Evolutionary conservation across 2,329 filamentous ascomycete species (phyloP).

Genomic region (Verticillium nubilum): DNA sequence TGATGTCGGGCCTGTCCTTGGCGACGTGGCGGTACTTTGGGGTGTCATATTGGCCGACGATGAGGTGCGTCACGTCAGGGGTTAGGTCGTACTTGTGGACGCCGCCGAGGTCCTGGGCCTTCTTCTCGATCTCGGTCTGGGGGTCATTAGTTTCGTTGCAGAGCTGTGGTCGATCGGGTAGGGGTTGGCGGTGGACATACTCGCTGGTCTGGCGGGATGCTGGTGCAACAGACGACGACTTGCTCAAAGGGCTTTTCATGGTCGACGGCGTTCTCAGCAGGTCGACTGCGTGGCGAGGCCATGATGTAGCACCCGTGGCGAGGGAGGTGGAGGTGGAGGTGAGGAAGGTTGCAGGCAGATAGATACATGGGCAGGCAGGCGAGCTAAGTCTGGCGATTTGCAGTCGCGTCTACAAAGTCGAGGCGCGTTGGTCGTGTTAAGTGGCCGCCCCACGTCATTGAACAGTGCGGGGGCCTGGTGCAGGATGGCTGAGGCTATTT

Average conservation of each 20-base stretch:
- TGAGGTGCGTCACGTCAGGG: conserved; percentile 90
- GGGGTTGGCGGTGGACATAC: background rate
- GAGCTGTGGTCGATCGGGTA: background rate
- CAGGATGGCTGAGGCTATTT: no score
- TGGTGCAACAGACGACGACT: conserved; percentile 82
- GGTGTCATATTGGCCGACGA: conserved; percentile 85
- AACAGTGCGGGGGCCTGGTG: background rate
- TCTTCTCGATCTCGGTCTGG: conserved; percentile 52
- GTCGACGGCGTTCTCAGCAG: conserved; percentile 33
- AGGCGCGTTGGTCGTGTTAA: background rate
- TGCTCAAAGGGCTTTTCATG: conserved; percentile 61
- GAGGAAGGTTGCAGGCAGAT: no score
- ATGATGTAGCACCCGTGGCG: background rate
- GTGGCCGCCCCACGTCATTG: background rate
- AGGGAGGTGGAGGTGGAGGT: background rate
- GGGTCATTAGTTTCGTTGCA: background rate
- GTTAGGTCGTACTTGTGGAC: conserved; percentile 86
- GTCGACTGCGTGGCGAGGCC: background rate
- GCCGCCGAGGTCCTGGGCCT: conserved; percentile 78
- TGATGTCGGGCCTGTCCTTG: conserved; percentile 79
- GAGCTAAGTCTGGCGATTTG: background rate
- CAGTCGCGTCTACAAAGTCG: background rate
- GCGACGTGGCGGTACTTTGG: conserved; percentile 96
- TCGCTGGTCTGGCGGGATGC: conserved; percentile 40
- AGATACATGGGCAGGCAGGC: background rate